Percentiles rank a stretch among this genome's conserved stretches.
phyloP scores from a whole-genome alignment of 2,329 filamentous ascomycete genomes.

The Tothia fuscella region DNA sequence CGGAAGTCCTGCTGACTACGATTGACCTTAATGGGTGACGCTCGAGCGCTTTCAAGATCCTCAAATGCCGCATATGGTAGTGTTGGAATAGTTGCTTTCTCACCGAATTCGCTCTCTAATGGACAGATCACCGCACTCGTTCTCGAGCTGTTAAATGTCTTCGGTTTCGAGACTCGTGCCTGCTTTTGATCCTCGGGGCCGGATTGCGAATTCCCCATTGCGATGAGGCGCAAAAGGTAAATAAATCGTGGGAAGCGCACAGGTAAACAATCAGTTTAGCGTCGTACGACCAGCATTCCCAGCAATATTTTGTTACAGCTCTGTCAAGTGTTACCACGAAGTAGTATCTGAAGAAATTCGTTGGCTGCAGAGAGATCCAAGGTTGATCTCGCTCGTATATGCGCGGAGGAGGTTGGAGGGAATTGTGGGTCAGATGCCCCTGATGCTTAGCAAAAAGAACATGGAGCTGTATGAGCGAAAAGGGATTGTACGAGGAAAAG shows the following conservation, averaged over 20 bases:
- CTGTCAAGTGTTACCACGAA: neutral
- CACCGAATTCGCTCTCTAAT: neutral
- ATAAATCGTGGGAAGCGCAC: neutral
- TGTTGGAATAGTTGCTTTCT: neutral
- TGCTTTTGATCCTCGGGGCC: neutral
- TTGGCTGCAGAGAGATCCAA: neutral
- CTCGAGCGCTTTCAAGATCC: neutral
- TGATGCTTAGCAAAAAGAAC: no score
- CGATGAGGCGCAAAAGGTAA: neutral
- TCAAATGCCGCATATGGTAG: neutral
- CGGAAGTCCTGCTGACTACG: neutral
- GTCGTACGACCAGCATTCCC: neutral
- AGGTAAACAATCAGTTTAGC: neutral
- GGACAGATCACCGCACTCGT: neutral
- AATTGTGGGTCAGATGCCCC: neutral
- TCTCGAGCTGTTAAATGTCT: neutral
- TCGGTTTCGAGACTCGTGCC: neutral
- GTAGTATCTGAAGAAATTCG: neutral
- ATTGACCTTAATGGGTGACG: neutral
- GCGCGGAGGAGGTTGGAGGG: neutral
- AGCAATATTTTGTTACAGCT: neutral
- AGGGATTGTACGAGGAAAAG: no score
- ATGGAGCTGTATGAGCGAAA: no score
- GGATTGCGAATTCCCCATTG: constrained; percentile 10
- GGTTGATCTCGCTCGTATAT: neutral